Evolutionary conservation across 768 basidiomycete genomes (phyloP).

Genomic region (Boletus patriciae): DNA sequence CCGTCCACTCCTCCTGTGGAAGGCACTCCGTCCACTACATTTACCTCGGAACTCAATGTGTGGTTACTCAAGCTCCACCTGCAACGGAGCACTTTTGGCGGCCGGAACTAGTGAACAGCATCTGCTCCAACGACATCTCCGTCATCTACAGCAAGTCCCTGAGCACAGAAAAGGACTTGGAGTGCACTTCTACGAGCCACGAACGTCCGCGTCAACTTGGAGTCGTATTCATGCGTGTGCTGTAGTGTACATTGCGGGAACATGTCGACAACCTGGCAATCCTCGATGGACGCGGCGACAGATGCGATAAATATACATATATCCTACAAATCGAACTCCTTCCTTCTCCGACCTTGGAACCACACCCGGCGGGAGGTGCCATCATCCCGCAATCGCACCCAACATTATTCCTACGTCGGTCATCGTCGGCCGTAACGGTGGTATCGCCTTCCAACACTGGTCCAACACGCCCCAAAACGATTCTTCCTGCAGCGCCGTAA

Average conservation of each 20-base stretch:
- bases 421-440: constrained; percentile 45
- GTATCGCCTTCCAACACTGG: constrained; percentile 45
- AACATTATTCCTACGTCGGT: constrained; percentile 30
- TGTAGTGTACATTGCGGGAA: neutral
- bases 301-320: neutral
- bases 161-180: neutral
- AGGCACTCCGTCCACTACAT: neutral
- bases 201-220: neutral
- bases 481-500: constrained; percentile 25
- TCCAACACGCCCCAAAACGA: constrained; percentile 47
- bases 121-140: neutral
- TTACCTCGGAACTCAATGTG: neutral
- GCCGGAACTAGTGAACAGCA: neutral
- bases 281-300: neutral
- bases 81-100: neutral
- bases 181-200: neutral
- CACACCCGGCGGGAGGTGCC: neutral
- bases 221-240: neutral
- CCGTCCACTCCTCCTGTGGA: neutral
- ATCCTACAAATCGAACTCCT: neutral
- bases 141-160: neutral
- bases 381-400: constrained; percentile 6
- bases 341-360: too few species aligned
- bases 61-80: neutral
- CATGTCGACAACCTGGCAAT: neutral